phyloP scores from a whole-genome alignment of 1,139 yeast genomes.

The Yamadazyma blattariae region DNA sequence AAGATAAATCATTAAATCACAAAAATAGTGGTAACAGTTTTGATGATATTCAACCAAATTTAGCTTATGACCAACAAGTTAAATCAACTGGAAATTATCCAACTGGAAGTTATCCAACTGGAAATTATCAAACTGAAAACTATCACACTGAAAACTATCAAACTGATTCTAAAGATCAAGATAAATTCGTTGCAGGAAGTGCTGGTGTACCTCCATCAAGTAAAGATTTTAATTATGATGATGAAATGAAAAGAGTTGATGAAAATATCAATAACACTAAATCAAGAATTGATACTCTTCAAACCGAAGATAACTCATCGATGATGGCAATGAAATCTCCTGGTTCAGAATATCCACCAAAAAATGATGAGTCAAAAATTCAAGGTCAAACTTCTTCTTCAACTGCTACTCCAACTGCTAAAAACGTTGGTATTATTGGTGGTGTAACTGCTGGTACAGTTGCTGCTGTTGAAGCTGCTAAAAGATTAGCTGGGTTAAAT shows the following conservation, averaged over 20 bases:
- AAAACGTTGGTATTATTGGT: constrained; percentile 13
- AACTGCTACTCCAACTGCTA: constrained; percentile 11
- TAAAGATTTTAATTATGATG: constrained; percentile 20
- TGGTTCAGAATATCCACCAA: constrained; percentile 10
- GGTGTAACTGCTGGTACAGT: constrained; percentile 13
- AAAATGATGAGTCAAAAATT: too few relatives aligned
- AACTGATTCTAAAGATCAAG: constrained; percentile 6
- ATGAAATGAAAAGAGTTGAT: constrained; percentile 21
- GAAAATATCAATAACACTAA: constrained; percentile 24
- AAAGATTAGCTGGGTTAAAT: constrained; percentile 5
- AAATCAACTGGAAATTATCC: not conserved
- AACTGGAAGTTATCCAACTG: not conserved
- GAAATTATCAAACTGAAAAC: too few relatives aligned
- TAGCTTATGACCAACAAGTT: not conserved
- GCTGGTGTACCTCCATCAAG: constrained; percentile 17
- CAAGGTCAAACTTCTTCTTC: constrained; percentile 13
- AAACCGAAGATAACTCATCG: constrained; percentile 15
- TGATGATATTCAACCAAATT: constrained; percentile 8
- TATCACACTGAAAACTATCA: too few relatives aligned
- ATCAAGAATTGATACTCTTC: constrained; percentile 22
- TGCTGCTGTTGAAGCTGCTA: constrained; percentile 8
- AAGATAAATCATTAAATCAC: not conserved
- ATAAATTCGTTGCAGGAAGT: not conserved
- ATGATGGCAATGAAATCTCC: constrained; percentile 18
- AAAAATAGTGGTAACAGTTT: constrained; percentile 1